phyloP scores from a whole-genome alignment of 805 yeast genomes.

The Candida boleticola region DNA sequence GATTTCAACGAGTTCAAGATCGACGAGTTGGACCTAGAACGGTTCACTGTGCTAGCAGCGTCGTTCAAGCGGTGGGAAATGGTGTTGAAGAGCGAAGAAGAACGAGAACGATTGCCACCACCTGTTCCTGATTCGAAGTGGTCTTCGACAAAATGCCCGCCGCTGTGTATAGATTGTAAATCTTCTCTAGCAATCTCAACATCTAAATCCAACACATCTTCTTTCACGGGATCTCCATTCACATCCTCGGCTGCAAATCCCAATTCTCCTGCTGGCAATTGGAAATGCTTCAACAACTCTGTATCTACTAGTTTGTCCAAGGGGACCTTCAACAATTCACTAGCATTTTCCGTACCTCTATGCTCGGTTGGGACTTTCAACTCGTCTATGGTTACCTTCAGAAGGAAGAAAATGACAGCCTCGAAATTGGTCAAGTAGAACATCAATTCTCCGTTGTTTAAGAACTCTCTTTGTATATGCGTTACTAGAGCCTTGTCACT shows the following conservation, averaged over 20 bases:
- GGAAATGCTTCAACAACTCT: conserved; percentile 22
- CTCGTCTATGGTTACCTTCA: conserved; percentile 33
- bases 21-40: conserved; percentile 35
- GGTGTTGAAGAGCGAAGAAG: conserved; percentile 38
- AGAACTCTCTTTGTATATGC: conserved; percentile 22
- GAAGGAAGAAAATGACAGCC: conserved; percentile 36
- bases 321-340: conserved; percentile 20
- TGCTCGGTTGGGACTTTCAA: conserved; percentile 11
- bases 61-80: conserved; percentile 30
- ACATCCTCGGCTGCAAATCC: not conserved
- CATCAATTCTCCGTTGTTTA: conserved; percentile 38
- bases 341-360: conserved; percentile 7
- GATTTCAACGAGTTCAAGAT: conserved; percentile 19
- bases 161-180: not conserved
- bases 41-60: conserved; percentile 20
- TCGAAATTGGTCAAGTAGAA: conserved; percentile 43
- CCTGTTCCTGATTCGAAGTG: too few relatives aligned
- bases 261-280: conserved; percentile 20
- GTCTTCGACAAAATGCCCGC: conserved; percentile 1
- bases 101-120: conserved; percentile 27
- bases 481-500: conserved; percentile 31
- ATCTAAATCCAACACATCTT: conserved; percentile 3
- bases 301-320: conserved; percentile 30
- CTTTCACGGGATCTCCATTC: not conserved
- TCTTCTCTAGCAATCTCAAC: conserved; percentile 13